Base-by-base conservation (phyloP, 768 basidiomycete species). In the Calocera cornea region DNA sequence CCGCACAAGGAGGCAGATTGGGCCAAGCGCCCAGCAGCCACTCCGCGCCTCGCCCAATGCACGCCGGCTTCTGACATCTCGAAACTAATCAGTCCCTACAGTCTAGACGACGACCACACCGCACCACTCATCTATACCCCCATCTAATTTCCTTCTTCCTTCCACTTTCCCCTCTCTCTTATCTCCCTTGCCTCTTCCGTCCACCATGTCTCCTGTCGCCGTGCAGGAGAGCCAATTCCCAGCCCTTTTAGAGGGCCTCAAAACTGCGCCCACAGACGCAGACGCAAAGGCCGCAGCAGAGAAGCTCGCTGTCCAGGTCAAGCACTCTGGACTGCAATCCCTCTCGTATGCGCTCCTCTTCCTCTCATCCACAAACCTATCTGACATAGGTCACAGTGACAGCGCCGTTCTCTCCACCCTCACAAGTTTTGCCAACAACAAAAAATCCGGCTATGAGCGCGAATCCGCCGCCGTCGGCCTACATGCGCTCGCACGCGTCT, bases 271-370 rank as follows among this genome's bases (percentile, higher is more conserved):
- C 27, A 60, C 2, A 5, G 54, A 60, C 60, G n/a, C 72, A 88
- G 90, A 92, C 80, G 90, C 89, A 40, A 92, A 90, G 77, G 88
- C 83, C 64, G 90, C 90, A 24, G 88, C 88, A 41, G 90, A 92
- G 78, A 84, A 83, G 72, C 80, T 92, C 68, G 89, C 90, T 69
- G 84, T 87, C 40, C 84, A 88, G 73, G 80, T 92, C 41, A 77
- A 80, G 41, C 89, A 85, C 73, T 73, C 77, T 68, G 88, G 89
- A 2, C 79, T 86, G 64, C 82, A 84, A 72, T 80, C 82, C 41
- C 78, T 92, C 65, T 77, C 79, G 90, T 90, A 69, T 65, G 81
- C 7, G 36, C 14, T 38, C 78, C 64, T 14, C 65, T 66, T 69
- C 65, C 31, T 27, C 67, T 49, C 54, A 66, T 10, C 31, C 68